These are phyloP conservation scores for Cutaneotrichosporon mucoides DNA, from an alignment of 1,284 basidiomycete genomes.

Conservation along the genomic window DNA sequence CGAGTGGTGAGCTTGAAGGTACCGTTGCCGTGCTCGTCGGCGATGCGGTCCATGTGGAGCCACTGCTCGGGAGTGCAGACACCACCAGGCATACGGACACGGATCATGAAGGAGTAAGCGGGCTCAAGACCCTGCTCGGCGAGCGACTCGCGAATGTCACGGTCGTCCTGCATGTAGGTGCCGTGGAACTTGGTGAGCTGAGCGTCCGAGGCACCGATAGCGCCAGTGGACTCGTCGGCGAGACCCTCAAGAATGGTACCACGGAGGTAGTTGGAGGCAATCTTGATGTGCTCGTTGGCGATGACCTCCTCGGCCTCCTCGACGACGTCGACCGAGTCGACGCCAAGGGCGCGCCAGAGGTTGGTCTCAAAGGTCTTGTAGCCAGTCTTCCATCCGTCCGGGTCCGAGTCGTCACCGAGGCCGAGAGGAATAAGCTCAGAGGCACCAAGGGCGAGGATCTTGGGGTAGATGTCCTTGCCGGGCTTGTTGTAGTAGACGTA, in stretches of 20 bases:
- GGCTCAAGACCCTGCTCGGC: slow-evolving; percentile 89
- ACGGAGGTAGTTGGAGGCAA: slow-evolving; percentile 87
- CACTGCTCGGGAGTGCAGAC: slow-evolving; percentile 90
- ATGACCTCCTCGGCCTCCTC: slow-evolving; percentile 95
- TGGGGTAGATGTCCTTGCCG: slow-evolving; percentile 80
- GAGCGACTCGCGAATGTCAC: slow-evolving; percentile 96
- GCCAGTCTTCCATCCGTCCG: slow-evolving; percentile 92
- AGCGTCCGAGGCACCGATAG: slow-evolving; percentile 80
- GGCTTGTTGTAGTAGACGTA: slow-evolving; percentile 98
- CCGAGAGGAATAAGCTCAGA: slow-evolving; percentile 69
- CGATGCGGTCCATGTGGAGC: slow-evolving; percentile 91
- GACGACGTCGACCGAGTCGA: slow-evolving; percentile 80
- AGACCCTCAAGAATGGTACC: slow-evolving; percentile 94
- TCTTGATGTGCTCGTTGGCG: slow-evolving; percentile 99
- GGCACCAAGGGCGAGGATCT: slow-evolving; percentile 70
- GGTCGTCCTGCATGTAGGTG: slow-evolving; percentile 94
- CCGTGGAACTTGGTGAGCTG: slow-evolving; percentile 99
- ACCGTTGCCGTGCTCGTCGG: slow-evolving; percentile 88
- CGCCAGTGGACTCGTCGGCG: slow-evolving; percentile 78
- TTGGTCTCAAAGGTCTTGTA: slow-evolving; percentile 92
- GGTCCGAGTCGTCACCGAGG: slow-evolving; percentile 95
- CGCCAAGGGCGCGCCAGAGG: slow-evolving; percentile 91
- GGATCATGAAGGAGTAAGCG: slow-evolving; percentile 98
- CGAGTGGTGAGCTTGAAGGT: slow-evolving; percentile 98
- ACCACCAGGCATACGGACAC: slow-evolving; percentile 91